Base-by-base conservation (phyloP, 2,329 filamentous ascomycete genomes). In the Plectosphaerella sp. region DNA sequence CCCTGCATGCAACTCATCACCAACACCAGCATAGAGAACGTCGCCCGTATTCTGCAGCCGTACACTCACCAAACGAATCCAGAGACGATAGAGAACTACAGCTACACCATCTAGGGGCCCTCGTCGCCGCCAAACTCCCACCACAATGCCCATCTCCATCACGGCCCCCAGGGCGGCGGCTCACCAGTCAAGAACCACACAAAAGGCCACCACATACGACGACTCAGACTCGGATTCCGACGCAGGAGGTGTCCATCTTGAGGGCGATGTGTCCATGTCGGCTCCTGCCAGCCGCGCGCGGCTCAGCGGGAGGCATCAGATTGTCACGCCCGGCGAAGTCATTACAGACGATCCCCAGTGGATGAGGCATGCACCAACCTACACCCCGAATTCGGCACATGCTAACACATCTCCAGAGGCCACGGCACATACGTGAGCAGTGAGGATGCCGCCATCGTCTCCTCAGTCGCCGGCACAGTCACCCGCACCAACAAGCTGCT, bases 401-500 rank as follows among this genome's bases (percentile, higher is more conserved):
- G 8, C 41, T 43, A 20, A 43, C 15, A 28, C 18, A 4, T 7
- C 28, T 9, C 37, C 65, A 89, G 91, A 73, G 94, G 94, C 63
- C 94, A 99, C 73, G 94, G 94, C 60, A 99, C 94, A 48, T 96
- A 90, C 69, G 77, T 89, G 46, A 80, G 82, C 16, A 70, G 79
- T 5, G 68, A 74, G 46, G 78, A 80, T 49, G 82, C 80, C 5
- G 79, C 84, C 54, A 99, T 99, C 65, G 83, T 88, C 52, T 92
- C 91, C 47, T 96, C 94, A 6, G 88, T 99, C 33, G 92, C 92
- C 7, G 94, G 94, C 63, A 93, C 88, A 7, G 79, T 97, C 36
- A 86, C 88, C 65, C 93, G 92, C 67, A 97, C 93, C 54, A 99
- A 99, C 80, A 97, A 97, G 70, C 86, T 99, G 47, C 86, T 99